Evolutionary conservation across 2,329 filamentous ascomycete species (phyloP), one percentile per base, ranked within the genome.

Genomic region (Colletotrichum sublineola): DNA sequence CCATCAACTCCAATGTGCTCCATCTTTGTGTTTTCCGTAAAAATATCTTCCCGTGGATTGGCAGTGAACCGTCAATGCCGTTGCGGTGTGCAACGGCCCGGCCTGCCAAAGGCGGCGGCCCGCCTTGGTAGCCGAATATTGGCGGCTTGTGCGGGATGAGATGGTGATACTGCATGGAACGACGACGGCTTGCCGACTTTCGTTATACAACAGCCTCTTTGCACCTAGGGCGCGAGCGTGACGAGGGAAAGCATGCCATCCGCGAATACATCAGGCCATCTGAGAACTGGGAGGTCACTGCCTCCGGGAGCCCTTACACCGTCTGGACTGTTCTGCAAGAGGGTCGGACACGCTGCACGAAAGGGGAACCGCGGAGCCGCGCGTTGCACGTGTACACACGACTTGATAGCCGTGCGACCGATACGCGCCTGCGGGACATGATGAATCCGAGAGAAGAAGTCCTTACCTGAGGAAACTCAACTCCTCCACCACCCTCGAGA

Each of bases 391-490:
- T 46, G 33, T 63, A n/a, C 58, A 40, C 38, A 38, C 66, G 15
- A 24, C 29, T n/a, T 33, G 15, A 63, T 11, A 52, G 58, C 6
- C 18, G 65, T 71, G 58, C 36, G 63, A 67, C 55, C 29, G 24
- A 42, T 24, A 64, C n/a, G 56, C 44, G 75, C 73, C 63, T 24
- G 57, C 53, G 62, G 14, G 12, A n/a, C 42, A 46, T 40, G 15
- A 61, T 24, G 24, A 5, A 69, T 62, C 58, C 64, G 38, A 29
- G 15, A 9, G 36, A 52, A 46, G 14, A 12, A 31, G 4, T 31
- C 53, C 91, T 85, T 82, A 94, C 92, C 91, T 88, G 42, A 95
- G 81, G 78, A 95, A 95, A 77, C 90, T 93, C 75, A 95, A 84
- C 75, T 92, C 88, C 77, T 93, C 90, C 18, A 93, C 86, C 14